Conservation (phyloP, 2,329 filamentous ascomycete species). For the Penicillium sp. region DNA sequence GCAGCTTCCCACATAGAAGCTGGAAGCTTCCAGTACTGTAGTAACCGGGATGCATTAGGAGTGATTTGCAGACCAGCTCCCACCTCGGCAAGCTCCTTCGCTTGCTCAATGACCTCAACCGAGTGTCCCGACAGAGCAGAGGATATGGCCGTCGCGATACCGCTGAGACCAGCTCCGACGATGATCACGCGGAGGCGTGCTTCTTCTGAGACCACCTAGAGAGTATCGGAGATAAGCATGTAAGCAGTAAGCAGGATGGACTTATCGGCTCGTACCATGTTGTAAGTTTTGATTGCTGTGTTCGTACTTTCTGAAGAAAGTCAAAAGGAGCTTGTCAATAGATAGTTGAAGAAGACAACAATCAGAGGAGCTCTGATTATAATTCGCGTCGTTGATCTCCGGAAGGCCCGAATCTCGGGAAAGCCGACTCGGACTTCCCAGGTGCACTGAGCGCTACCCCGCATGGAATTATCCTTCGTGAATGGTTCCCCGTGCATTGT, state of each 20-base stretch:
- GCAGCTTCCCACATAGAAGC: constrained; percentile 28
- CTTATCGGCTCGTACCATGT: neutral
- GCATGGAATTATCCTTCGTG: neutral
- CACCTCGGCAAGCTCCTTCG: constrained; percentile 38
- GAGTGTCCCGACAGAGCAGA: constrained; percentile 26
- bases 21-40: constrained; percentile 30
- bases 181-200: constrained; percentile 27
- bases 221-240: neutral
- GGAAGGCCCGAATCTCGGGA: constrained; percentile 6
- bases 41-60: constrained; percentile 34
- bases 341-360: neutral
- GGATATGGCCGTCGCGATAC: constrained; percentile 32
- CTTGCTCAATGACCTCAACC: constrained; percentile 32
- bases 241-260: neutral
- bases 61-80: constrained; percentile 66
- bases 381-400: neutral
- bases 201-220: constrained; percentile 14
- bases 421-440: constrained; percentile 14
- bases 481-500: neutral
- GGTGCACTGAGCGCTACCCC: neutral
- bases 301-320: neutral
- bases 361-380: neutral
- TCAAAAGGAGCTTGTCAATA: neutral
- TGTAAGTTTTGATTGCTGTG: neutral
- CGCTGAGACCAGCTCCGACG: constrained; percentile 34